A percentile compares a stretch with the other conserved stretches of the same genome.
These are phyloP conservation scores for Cladosporium sphaerospermum DNA, from an alignment of 2,329 filamentous ascomycete genomes.

Conservation along the genomic window DNA sequence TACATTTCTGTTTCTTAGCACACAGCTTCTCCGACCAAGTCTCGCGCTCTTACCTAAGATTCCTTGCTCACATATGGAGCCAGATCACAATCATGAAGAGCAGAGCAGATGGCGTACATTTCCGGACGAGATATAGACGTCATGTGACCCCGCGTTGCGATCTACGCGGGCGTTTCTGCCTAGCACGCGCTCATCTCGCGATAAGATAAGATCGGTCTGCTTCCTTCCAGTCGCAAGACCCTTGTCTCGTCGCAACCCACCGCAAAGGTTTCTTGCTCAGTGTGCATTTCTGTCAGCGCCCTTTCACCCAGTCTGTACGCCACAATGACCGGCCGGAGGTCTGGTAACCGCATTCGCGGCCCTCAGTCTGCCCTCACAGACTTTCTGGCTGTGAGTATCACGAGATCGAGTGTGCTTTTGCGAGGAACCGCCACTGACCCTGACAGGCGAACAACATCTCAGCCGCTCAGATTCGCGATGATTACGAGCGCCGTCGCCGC, in stretches of 20 bases:
- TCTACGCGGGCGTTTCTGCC: no score
- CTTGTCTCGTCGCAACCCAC: neutral
- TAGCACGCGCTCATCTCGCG: no score
- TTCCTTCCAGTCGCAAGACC: neutral
- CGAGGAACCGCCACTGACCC: neutral
- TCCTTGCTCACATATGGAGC: no score
- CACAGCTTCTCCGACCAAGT: no score
- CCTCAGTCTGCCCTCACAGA: constrained; percentile 63
- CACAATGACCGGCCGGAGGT: constrained; percentile 31
- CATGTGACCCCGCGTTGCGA: no score
- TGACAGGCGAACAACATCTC: constrained; percentile 60
- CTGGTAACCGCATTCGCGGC: constrained; percentile 46
- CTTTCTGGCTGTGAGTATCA: constrained; percentile 51
- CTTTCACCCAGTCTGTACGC: neutral
- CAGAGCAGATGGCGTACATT: no score
- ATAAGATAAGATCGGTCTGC: no score
- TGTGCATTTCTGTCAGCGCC: neutral
- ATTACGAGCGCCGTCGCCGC: constrained; percentile 49
- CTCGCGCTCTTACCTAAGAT: no score
- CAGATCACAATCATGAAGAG: no score
- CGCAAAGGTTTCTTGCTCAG: neutral
- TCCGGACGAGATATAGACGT: no score
- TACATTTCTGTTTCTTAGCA: neutral
- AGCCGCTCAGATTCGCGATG: constrained; percentile 55
- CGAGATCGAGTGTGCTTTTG: constrained; percentile 20